Base-by-base conservation (phyloP, 2,329 filamentous ascomycete species). In the Cryphonectria parasitica region DNA sequence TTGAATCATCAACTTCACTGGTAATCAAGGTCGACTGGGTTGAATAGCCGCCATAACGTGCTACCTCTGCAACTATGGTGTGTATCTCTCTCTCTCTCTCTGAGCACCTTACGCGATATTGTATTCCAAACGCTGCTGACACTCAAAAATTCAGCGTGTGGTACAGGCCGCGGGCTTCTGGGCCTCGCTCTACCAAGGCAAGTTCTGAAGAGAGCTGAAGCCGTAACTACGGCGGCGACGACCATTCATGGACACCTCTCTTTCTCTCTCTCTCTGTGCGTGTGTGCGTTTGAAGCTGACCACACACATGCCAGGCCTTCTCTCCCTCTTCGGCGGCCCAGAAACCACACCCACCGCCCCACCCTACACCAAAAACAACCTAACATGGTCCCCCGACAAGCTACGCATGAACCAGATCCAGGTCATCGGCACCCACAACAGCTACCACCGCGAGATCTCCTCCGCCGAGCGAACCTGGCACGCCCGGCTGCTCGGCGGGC, bases 391-490 rank as follows among this genome's bases (percentile, higher is more conserved):
- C 19, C 58, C 74, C 10, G 5, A 36, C 22, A 71, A 73, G 22
- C 75, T 86, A 66, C 84, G 83, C 66, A 82, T 87, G 78, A 86
- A 86, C 75, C 83, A 86, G 63, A 82, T 86, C 63, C 84, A 86
- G 74, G 81, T 86, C 58, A 77, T 86, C 52, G 84, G 84, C 73
- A 85, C 84, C 0, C 84, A 86, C 75, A 86, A 86, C 76, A 83
- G 81, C 72, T 87, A 86, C 76, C 84, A 87, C 71, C 78, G 81
- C 54, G 84, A 86, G 72, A 77, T 83, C 34, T 78, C 79, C 2
- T 77, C 80, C 1, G 76, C 77, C n/a, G 84, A 85, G 73, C 80
- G 80, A 49, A 73, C 77, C 2, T 74, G 80, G 15, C 82, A 85
- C 73, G 78, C 82, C 65, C 73, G 79, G 69, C 77, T 82, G 34